Conservation (phyloP, 441 rosid genomes). For the Gossypium schwendimanii region DNA sequence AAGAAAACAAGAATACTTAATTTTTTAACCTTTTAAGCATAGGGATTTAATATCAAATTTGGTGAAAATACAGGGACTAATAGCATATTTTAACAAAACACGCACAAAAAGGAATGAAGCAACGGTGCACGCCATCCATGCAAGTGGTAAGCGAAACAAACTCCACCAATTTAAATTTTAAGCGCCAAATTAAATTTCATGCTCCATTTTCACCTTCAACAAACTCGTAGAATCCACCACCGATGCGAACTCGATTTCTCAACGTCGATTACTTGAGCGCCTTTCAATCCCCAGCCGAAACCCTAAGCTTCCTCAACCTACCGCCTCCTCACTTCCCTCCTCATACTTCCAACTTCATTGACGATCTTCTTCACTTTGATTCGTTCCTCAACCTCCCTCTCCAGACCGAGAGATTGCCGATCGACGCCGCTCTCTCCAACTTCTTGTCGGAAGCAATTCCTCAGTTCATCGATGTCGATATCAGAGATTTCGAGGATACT, state of each 20-base stretch:
- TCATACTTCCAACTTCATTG: conserved; percentile 18
- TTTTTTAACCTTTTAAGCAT: not conserved
- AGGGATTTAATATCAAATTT: too few species aligned
- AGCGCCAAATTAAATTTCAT: conserved; percentile 32
- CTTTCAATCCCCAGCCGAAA: conserved; percentile 30
- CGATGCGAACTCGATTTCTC: conserved; percentile 78
- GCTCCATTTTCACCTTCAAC: not conserved
- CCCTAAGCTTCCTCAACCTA: conserved; percentile 57
- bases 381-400: conserved; percentile 23
- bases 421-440: conserved; percentile 49
- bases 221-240: not conserved
- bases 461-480: conserved; percentile 28
- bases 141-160: not conserved
- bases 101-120: not conserved
- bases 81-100: not conserved
- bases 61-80: not conserved
- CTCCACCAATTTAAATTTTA: not conserved
- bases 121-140: not conserved
- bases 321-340: conserved; percentile 41
- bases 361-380: conserved; percentile 28
- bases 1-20: not conserved
- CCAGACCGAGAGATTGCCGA: conserved; percentile 33
- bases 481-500: conserved; percentile 21
- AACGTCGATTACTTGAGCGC: conserved; percentile 50
- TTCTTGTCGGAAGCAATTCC: conserved; percentile 56